phyloP scores from a whole-genome alignment of 805 yeast genomes.

The Barnettozyma pratensis region DNA sequence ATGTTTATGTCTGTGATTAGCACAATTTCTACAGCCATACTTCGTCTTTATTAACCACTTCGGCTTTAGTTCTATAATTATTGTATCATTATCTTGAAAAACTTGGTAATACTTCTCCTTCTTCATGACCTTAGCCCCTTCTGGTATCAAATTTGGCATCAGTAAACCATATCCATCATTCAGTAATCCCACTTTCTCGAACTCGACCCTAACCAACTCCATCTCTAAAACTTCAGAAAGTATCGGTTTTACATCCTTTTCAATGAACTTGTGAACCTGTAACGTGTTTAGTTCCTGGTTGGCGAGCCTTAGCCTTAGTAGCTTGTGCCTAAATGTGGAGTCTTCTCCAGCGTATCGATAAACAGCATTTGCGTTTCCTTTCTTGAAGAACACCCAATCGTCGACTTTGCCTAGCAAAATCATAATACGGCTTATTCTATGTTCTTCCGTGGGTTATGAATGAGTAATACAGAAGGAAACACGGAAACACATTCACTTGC shows the following conservation, averaged over 20 bases:
- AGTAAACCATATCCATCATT: constrained; percentile 40
- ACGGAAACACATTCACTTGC: no score
- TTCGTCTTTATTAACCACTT: constrained; percentile 45
- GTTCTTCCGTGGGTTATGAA: not conserved
- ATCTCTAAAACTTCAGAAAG: constrained; percentile 25
- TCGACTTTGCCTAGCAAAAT: not conserved
- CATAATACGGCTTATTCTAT: not conserved
- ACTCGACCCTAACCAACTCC: constrained; percentile 13
- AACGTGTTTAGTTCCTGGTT: constrained; percentile 12
- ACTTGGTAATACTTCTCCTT: constrained; percentile 35
- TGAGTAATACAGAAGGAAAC: no score
- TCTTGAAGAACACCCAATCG: constrained; percentile 40
- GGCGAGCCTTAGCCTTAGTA: constrained; percentile 29
- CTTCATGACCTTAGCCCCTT: constrained; percentile 25
- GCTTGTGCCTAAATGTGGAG: constrained; percentile 27
- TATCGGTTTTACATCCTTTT: constrained; percentile 15
- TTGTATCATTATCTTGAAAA: constrained; percentile 11
- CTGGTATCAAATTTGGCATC: constrained; percentile 37
- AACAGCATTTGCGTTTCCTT: constrained; percentile 47
- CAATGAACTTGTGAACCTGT: constrained; percentile 14
- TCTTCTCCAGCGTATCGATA: constrained; percentile 35
- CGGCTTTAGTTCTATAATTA: constrained; percentile 50
- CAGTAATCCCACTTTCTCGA: constrained; percentile 9
- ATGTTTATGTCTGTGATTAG: constrained; percentile 35
- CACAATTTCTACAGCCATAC: constrained; percentile 52